Base-by-base conservation (phyloP, 495 filamentous ascomycete genomes). In the Apodospora peruviana region DNA sequence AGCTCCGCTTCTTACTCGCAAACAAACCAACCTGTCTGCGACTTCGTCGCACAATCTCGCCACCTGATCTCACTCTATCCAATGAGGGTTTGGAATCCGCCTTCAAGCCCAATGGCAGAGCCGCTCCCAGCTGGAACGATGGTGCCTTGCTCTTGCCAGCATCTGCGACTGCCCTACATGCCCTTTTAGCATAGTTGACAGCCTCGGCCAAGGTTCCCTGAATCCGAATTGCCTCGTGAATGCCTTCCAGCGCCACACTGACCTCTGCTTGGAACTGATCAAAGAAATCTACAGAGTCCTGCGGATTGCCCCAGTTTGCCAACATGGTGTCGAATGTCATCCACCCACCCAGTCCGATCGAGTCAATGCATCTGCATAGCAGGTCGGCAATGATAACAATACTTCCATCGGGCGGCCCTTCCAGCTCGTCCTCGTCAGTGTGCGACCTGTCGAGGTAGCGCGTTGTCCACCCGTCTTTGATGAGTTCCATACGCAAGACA, bases 331-430 rank as follows among this genome's bases (percentile, higher is more conserved):
- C 74, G 29, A 80, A 81, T 5, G 81, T 70, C 43, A 95, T 79
- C 87, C 87, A 96, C 23, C 88, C 88, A 11, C 78, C 83, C 16
- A 86, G 75, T 9, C 90, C 89, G n/a, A 95, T 78, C 9, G 88
- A 83, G 68, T 96, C 90, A 9, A 95, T 74, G 35, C 87, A 83
- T 53, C 83, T 82, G 58, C 79, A 85, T 27, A 95, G 75, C 7
- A 94, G 68, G 45, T 83, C 77, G 24, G 78, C 75, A 47, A 88
- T 80, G 35, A 78, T 70, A 43, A 68, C 65, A 42, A 79, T 77
- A 60, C 78, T 79, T 10, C 69, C 77, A 32, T 79, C 72, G 18
- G 72, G 73, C 54, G 79, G 65, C 43, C 76, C 60, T 60, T 81
- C 78, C 1, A 72, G 69, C 4, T 77, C 74, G 21, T 80, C 78